Percentiles rank a stretch among this genome's conserved stretches.
Conservation (phyloP, 768 basidiomycete species). For the Rhizopogon salebrosus region DNA sequence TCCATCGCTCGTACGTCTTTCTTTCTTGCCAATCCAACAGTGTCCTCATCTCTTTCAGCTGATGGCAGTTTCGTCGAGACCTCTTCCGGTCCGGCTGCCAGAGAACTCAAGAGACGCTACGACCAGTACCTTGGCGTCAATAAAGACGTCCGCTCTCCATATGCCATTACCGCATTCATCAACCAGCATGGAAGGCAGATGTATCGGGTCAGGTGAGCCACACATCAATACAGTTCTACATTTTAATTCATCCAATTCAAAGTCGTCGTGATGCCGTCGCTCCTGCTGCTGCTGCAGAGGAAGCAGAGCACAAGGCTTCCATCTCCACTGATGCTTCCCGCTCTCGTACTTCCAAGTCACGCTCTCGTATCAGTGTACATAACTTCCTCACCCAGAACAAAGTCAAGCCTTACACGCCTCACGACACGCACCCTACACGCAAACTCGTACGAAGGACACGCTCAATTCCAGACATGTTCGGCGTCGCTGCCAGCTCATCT, state of each 20-base stretch:
- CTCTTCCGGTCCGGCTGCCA: conserved; percentile 68
- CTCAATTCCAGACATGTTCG: conserved; percentile 61
- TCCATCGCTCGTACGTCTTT: conserved; percentile 50
- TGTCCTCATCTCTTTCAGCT: conserved; percentile 31
- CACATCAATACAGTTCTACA: neutral
- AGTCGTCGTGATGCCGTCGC: conserved; percentile 61
- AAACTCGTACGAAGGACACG: conserved; percentile 64
- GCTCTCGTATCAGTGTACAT: conserved; percentile 69
- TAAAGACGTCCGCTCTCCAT: conserved; percentile 66
- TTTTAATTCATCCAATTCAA: neutral
- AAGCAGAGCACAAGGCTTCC: conserved; percentile 39
- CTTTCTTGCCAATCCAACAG: conserved; percentile 1
- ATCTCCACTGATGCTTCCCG: conserved; percentile 34
- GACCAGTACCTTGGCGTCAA: conserved; percentile 67
- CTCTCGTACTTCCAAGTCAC: conserved; percentile 36
- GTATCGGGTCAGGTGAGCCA: conserved; percentile 65
- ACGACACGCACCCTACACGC: conserved; percentile 27
- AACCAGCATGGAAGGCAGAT: conserved; percentile 77
- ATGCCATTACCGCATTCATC: conserved; percentile 75
- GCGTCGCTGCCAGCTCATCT: conserved; percentile 21
- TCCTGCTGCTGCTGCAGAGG: conserved; percentile 46
- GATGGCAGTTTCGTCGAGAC: conserved; percentile 80
- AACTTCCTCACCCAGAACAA: conserved; percentile 45
- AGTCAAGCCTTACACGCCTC: conserved; percentile 36
- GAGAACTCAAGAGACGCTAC: conserved; percentile 71